Percentiles rank a stretch among this genome's conserved stretches.
phyloP scores from a whole-genome alignment of 2,329 filamentous ascomycete genomes.

The Microsporum ferrugineum region DNA sequence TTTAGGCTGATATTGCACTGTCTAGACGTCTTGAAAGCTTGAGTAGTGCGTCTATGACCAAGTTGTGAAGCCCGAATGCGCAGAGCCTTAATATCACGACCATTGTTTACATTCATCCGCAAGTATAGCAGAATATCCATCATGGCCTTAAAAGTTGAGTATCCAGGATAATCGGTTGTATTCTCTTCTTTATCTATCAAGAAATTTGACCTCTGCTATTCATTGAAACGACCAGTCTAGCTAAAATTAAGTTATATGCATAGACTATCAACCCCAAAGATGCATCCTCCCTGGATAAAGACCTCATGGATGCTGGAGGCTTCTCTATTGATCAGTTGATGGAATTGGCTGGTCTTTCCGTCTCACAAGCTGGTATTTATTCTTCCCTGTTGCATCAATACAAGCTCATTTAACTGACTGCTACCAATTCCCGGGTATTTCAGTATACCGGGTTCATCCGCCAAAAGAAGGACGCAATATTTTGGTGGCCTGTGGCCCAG shows the following conservation, averaged over 20 bases:
- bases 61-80: neutral
- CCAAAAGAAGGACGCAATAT: conserved; percentile 57
- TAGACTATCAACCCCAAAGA: conserved; percentile 80
- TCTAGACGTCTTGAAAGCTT: neutral
- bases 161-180: neutral
- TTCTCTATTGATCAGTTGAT: conserved; percentile 96
- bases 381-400: neutral
- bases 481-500: conserved; percentile 82
- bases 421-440: neutral
- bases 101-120: conserved; percentile 1
- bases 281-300: conserved; percentile 77
- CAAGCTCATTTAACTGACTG: neutral
- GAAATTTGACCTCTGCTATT: neutral
- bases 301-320: conserved; percentile 76
- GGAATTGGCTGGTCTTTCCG: conserved; percentile 87
- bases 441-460: conserved; percentile 78
- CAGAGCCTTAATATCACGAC: neutral
- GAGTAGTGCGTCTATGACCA: too few species aligned
- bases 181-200: neutral
- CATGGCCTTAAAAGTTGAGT: conserved; percentile 13
- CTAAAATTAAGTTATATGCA: neutral
- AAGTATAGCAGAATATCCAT: conserved; percentile 11
- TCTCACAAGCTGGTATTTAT: conserved; percentile 67
- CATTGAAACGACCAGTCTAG: neutral
- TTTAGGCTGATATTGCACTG: neutral